These are phyloP conservation scores for Solanum microdontum DNA, from an alignment of 257 asterid species.

Conservation along the genomic window DNA sequence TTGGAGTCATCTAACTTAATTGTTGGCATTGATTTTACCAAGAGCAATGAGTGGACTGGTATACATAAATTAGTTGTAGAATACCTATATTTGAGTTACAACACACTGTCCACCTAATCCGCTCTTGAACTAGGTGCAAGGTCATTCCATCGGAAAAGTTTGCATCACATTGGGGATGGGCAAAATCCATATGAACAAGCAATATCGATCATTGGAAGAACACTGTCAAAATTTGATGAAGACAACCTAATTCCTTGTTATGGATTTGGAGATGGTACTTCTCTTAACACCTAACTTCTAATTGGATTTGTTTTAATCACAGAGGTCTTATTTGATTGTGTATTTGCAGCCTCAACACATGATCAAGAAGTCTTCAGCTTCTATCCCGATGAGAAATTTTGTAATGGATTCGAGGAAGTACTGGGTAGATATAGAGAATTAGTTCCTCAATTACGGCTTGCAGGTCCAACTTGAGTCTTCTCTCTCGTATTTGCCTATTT, in stretches of 20 bases:
- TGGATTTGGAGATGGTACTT: conserved; percentile 90
- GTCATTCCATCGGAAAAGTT: conserved; percentile 69
- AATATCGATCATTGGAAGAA: conserved; percentile 87
- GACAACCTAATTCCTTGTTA: conserved; percentile 85
- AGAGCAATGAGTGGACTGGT: conserved; percentile 99
- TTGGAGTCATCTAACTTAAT: conserved; percentile 89
- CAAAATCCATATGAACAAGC: conserved; percentile 93
- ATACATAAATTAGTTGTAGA: not conserved
- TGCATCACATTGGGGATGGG: conserved; percentile 78
- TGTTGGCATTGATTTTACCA: conserved; percentile 94
- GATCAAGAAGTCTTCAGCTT: conserved; percentile 93
- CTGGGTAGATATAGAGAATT: conserved; percentile 71
- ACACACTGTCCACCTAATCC: not conserved
- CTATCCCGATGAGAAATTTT: conserved; percentile 63
- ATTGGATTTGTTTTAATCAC: not conserved
- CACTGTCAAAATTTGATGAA: conserved; percentile 85
- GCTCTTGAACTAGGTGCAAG: conserved; percentile 48
- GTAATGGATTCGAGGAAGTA: conserved; percentile 94
- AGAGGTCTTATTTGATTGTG: conserved; percentile 8
- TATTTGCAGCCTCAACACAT: conserved; percentile 84
- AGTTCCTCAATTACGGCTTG: conserved; percentile 84
- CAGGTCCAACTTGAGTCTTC: conserved; percentile 31
- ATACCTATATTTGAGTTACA: not conserved
- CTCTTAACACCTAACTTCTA: not conserved
- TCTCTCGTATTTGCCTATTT: not conserved